Percentiles rank a stretch among this genome's conserved stretches.
Evolutionary conservation across 495 filamentous ascomycete genomes (phyloP).

Genomic region (Xylaria curta): DNA sequence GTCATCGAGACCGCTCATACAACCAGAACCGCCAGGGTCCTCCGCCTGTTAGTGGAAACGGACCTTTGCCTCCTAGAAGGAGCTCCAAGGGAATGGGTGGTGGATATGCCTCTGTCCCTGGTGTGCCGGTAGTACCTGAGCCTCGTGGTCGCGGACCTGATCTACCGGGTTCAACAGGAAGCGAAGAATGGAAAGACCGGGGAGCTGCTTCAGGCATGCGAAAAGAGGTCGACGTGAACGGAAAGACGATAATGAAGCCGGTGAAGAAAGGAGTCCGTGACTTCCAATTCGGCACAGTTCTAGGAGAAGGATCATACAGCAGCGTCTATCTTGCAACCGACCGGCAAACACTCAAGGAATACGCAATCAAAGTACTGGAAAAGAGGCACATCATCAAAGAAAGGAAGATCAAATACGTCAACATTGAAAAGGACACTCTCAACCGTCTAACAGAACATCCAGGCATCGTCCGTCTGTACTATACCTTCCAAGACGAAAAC

Average conservation of each 20-base stretch:
- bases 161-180: slow-evolving; percentile 69
- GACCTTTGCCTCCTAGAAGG: slow-evolving; percentile 67
- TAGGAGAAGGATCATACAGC: slow-evolving; percentile 98
- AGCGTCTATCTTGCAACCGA: slow-evolving; percentile 95
- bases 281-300: slow-evolving; percentile 89
- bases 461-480: slow-evolving; percentile 95
- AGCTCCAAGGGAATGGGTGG: slow-evolving; percentile 68
- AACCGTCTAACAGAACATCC: slow-evolving; percentile 97
- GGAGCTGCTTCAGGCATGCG: slow-evolving; percentile 82
- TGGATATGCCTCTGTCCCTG: slow-evolving; percentile 52
- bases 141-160: slow-evolving; percentile 65
- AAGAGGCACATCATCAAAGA: slow-evolving; percentile 99
- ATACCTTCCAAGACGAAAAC: slow-evolving; percentile 97
- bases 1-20: slow-evolving; percentile 72
- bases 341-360: slow-evolving; percentile 92
- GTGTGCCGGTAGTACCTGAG: slow-evolving; percentile 44
- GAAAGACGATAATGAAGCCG: slow-evolving; percentile 77
- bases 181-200: slow-evolving; percentile 94
- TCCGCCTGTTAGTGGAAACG: slow-evolving; percentile 57
- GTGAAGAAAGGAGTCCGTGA: slow-evolving; percentile 98
- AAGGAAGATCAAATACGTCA: slow-evolving; percentile 99
- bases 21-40: slow-evolving; percentile 58
- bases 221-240: slow-evolving; percentile 82
- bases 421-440: slow-evolving; percentile 98
- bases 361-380: slow-evolving; percentile 97